A percentile compares a stretch with the other conserved stretches of the same genome.
Evolutionary conservation across 108 stramenopile species (phyloP).

Genomic region (Cyclostephanos tholiformis): DNA sequence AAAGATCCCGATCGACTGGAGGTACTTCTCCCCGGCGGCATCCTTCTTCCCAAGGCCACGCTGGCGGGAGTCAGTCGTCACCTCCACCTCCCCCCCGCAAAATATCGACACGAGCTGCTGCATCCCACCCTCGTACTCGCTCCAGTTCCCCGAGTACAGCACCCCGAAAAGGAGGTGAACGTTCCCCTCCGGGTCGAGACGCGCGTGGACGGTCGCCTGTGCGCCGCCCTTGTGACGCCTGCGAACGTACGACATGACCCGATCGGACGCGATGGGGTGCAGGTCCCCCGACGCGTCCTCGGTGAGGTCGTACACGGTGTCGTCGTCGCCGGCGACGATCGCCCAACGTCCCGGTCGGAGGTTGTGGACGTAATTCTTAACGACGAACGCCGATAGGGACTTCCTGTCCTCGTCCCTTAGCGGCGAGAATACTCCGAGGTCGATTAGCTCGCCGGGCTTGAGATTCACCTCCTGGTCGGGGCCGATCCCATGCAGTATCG

Average conservation of each 20-base stretch:
- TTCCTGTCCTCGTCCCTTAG: constrained; percentile 43
- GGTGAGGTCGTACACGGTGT: constrained; percentile 35
- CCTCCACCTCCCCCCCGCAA: constrained; percentile 32
- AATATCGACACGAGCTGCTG: constrained; percentile 24
- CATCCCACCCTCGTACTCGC: constrained; percentile 34
- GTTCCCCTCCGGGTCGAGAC: constrained; percentile 43
- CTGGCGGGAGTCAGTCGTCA: constrained; percentile 7
- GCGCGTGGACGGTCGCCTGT: constrained; percentile 31
- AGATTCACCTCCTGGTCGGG: constrained; percentile 31
- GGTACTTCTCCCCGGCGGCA: constrained; percentile 8
- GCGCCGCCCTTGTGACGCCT: constrained; percentile 18
- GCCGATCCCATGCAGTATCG: constrained; percentile 12
- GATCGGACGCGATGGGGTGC: constrained; percentile 18
- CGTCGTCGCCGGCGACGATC: constrained; percentile 22
- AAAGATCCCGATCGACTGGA: constrained; percentile 25
- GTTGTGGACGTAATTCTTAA: constrained; percentile 63
- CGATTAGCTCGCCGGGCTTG: constrained; percentile 60
- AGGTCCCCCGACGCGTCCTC: constrained; percentile 32
- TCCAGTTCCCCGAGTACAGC: constrained; percentile 42
- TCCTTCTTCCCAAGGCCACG: constrained; percentile 12
- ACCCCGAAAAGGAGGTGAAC: constrained; percentile 50
- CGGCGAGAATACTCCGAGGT: constrained; percentile 70
- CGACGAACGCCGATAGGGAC: constrained; percentile 34
- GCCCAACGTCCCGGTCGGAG: constrained; percentile 34
- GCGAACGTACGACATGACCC: constrained; percentile 25